phyloP scores from a whole-genome alignment of 2,329 filamentous ascomycete genomes.

The Orbilia javanica region DNA sequence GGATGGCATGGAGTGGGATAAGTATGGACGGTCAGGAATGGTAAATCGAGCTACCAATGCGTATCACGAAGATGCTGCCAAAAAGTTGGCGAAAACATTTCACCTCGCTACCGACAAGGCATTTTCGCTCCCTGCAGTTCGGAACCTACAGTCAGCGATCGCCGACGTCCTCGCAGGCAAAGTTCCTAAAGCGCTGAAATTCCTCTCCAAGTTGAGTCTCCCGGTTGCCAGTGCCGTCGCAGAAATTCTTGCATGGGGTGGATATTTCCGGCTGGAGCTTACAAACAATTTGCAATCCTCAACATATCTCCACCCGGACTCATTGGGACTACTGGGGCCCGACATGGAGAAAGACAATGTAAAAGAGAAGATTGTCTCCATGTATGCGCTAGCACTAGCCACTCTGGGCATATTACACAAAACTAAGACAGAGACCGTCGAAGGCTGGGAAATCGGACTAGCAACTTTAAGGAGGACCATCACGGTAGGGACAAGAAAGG shows the following conservation, averaged over 20 bases:
- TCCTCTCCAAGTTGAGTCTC: slow-evolving; percentile 45
- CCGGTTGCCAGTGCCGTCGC: slow-evolving; percentile 44
- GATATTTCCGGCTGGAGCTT: slow-evolving; percentile 39
- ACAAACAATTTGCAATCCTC: slow-evolving; percentile 11
- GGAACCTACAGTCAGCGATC: slow-evolving; percentile 45
- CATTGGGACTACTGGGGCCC: slow-evolving; percentile 22
- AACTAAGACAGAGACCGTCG: slow-evolving; percentile 9
- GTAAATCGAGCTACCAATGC: slow-evolving; percentile 34
- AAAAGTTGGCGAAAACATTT: slow-evolving; percentile 44
- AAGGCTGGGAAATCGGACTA: slow-evolving; percentile 54
- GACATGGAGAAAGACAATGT: slow-evolving; percentile 40
- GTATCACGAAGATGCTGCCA: slow-evolving; percentile 45
- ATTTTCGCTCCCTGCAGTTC: slow-evolving; percentile 46
- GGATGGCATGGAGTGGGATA: slow-evolving; percentile 56
- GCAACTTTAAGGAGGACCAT: slow-evolving; percentile 40
- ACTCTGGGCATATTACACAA: slow-evolving; percentile 40
- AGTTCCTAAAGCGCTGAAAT: slow-evolving; percentile 43
- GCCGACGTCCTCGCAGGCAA: slow-evolving; percentile 43
- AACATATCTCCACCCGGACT: slow-evolving; percentile 8
- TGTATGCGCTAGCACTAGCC: slow-evolving; percentile 42
- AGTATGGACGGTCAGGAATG: slow-evolving; percentile 19
- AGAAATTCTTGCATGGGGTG: slow-evolving; percentile 51
- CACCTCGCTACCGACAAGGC: slow-evolving; percentile 35
- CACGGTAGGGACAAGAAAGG: slow-evolving; percentile 38
- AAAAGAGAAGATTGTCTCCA: slow-evolving; percentile 46